phyloP scores from a whole-genome alignment of 164 flowering plant genomes.

The Stephania cephalantha region DNA sequence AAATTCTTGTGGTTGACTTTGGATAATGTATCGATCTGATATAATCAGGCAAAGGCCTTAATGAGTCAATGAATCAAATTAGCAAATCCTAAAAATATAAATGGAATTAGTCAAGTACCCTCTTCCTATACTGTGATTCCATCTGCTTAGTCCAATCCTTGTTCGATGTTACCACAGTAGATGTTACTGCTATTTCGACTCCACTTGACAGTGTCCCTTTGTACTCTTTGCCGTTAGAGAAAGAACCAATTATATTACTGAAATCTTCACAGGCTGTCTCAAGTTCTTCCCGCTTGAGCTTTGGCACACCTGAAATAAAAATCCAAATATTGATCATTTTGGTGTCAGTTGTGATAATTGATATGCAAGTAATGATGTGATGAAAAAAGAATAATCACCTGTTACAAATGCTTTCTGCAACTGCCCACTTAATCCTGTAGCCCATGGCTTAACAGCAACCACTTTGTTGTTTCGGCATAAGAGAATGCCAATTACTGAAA shows the following conservation, averaged over 20 bases:
- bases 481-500: constrained; percentile 25
- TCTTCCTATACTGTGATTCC: constrained; percentile 54
- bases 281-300: constrained; percentile 60
- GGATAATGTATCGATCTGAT: neutral
- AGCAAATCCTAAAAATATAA: neutral
- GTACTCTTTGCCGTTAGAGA: constrained; percentile 48
- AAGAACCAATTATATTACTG: constrained; percentile 67
- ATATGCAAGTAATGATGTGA: neutral
- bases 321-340: too few relatives aligned
- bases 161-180: constrained; percentile 29
- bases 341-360: too few relatives aligned
- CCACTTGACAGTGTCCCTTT: constrained; percentile 87
- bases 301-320: constrained; percentile 57
- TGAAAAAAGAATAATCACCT: constrained; percentile 37
- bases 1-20: constrained; percentile 9
- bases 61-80: neutral
- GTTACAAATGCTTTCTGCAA: constrained; percentile 80
- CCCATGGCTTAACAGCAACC: constrained; percentile 69
- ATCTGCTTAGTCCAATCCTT: constrained; percentile 51
- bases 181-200: constrained; percentile 72
- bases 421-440: constrained; percentile 88
- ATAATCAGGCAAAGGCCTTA: neutral
- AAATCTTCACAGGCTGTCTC: constrained; percentile 87
- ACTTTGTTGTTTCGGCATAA: constrained; percentile 41
- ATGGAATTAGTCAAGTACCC: constrained; percentile 29